These are phyloP conservation scores for Chytriomyces confervae DNA, from an alignment of 192 early-diverging fungal genomes.

Conservation along the genomic window DNA sequence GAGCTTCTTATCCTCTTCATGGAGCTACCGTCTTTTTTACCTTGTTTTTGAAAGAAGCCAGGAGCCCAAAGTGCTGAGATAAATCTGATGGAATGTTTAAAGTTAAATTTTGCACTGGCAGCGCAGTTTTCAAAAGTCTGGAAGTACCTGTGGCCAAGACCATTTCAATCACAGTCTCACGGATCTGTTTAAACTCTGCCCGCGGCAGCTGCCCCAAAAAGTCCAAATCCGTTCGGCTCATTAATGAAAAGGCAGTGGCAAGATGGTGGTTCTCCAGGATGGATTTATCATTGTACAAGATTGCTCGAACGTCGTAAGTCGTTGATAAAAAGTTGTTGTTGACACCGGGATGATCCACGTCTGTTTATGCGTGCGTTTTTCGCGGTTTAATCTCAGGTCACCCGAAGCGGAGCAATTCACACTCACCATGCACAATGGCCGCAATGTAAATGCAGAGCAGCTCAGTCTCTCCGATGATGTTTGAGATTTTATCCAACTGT, in stretches of 20 bases:
- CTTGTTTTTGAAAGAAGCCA: constrained; percentile 62
- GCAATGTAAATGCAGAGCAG: constrained; percentile 52
- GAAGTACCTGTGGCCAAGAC: constrained; percentile 60
- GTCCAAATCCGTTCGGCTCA: constrained; percentile 47
- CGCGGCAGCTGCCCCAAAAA: constrained; percentile 48
- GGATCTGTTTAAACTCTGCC: constrained; percentile 42
- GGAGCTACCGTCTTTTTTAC: constrained; percentile 3
- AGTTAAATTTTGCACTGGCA: constrained; percentile 28
- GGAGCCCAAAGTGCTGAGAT: constrained; percentile 54
- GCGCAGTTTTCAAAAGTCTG: constrained; percentile 40
- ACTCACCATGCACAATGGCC: constrained; percentile 62
- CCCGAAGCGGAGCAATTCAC: too few relatives aligned
- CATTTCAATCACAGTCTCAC: constrained; percentile 57
- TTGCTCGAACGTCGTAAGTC: constrained; percentile 47
- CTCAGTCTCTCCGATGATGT: constrained; percentile 50
- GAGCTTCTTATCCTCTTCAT: not conserved
- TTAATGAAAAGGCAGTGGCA: constrained; percentile 47
- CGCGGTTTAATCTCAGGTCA: too few relatives aligned
- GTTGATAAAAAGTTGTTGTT: constrained; percentile 59
- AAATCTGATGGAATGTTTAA: constrained; percentile 32
- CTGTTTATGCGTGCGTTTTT: constrained; percentile 5
- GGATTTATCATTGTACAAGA: constrained; percentile 63
- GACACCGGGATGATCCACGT: constrained; percentile 64
- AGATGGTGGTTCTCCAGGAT: constrained; percentile 64
- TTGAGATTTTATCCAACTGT: constrained; percentile 31